phyloP scores from a whole-genome alignment of 2,329 filamentous ascomycete species.

The Metarhizium rileyi region DNA sequence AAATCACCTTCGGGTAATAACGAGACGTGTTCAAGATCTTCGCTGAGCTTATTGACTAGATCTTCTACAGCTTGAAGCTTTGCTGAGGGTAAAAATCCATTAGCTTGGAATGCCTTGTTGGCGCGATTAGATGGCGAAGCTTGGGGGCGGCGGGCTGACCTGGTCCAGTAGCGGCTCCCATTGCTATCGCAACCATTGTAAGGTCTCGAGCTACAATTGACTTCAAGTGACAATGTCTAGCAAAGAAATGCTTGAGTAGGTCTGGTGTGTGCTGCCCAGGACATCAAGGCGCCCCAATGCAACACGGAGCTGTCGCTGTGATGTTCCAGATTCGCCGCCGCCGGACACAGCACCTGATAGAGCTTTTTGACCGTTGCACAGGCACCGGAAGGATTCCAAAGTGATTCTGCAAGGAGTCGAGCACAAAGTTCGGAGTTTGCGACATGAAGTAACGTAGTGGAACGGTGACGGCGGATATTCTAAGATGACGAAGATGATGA shows the following conservation, averaged over 20 bases:
- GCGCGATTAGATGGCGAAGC: slow-evolving; percentile 4
- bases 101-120: slow-evolving; percentile 1
- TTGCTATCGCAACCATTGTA: slow-evolving; percentile 14
- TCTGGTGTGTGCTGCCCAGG: neutral
- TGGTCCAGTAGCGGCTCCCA: slow-evolving; percentile 29
- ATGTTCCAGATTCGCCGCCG: neutral
- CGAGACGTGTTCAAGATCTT: slow-evolving; percentile 50
- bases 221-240: neutral
- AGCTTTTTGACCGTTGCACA: neutral
- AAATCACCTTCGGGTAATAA: slow-evolving; percentile 50
- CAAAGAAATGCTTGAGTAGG: neutral
- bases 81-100: slow-evolving; percentile 29
- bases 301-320: neutral
- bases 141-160: slow-evolving; percentile 27
- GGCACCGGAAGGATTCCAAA: neutral
- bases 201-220: slow-evolving; percentile 6
- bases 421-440: neutral
- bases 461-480: neutral
- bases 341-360: neutral
- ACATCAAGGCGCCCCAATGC: neutral
- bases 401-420: no score
- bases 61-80: slow-evolving; percentile 60
- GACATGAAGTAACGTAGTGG: neutral
- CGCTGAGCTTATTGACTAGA: slow-evolving; percentile 50
- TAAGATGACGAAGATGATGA: neutral